Evolutionary conservation across 2,329 filamentous ascomycete species (phyloP).

Genomic region (Coccinonectria pachysandricola): DNA sequence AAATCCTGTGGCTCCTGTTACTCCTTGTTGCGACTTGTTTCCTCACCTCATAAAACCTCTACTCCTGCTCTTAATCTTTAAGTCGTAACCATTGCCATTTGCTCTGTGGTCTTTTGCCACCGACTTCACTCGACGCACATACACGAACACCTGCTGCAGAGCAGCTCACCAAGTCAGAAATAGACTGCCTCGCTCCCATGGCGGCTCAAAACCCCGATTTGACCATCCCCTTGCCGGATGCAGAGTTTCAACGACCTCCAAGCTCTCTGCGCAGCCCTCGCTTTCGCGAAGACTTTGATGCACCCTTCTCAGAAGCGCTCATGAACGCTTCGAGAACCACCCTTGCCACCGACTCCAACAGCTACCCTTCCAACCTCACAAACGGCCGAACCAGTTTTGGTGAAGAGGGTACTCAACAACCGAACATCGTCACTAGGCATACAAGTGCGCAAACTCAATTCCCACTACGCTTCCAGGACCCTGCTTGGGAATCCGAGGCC

Average conservation of each 20-base stretch:
- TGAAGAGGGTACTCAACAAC: slow-evolving; percentile 10
- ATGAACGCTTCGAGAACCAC: slow-evolving; percentile 22
- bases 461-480: slow-evolving; percentile 15
- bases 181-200: slow-evolving; percentile 13
- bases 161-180: slow-evolving; percentile 6
- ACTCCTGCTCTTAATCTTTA: no score
- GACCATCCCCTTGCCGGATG: slow-evolving; percentile 17
- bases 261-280: slow-evolving; percentile 20
- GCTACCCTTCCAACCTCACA: slow-evolving; percentile 14
- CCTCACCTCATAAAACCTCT: no score
- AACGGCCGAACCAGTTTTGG: slow-evolving; percentile 18
- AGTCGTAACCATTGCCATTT: no score
- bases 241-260: slow-evolving; percentile 11
- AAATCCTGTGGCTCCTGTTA: no score
- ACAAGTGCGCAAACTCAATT: slow-evolving; percentile 4
- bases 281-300: slow-evolving; percentile 29
- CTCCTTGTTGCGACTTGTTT: no score
- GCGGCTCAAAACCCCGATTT: slow-evolving; percentile 19
- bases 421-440: slow-evolving; percentile 1
- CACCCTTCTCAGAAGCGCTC: slow-evolving; percentile 27
- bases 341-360: slow-evolving; percentile 16
- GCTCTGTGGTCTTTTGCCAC: no score
- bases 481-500: slow-evolving; percentile 19
- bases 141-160: slow-evolving; percentile 1
- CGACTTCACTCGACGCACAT: slow-evolving; percentile 1